A percentile compares a stretch with the other conserved stretches of the same genome.
Evolutionary conservation across 257 asterid species (phyloP).

Genomic region (Forsythia suspensa): DNA sequence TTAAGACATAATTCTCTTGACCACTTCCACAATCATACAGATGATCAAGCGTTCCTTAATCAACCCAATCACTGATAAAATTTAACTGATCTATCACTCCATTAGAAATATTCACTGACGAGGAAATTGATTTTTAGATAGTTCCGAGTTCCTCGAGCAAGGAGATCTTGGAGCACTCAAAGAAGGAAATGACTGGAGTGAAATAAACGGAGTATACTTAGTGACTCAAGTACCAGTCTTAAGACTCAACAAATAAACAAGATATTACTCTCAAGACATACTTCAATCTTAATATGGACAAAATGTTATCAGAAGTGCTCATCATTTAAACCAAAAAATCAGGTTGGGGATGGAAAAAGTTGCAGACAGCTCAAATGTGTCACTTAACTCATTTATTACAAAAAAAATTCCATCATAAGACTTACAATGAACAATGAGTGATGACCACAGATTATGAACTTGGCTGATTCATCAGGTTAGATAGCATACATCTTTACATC

Average conservation of each 20-base stretch:
- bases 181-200: background rate
- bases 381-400: background rate
- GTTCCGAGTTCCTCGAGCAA: background rate
- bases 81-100: background rate
- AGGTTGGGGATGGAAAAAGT: background rate
- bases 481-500: background rate
- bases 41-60: background rate
- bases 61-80: background rate
- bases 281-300: background rate
- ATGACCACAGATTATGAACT: slow-evolving; percentile 1
- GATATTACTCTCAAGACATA: background rate
- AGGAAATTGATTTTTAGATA: background rate
- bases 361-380: background rate
- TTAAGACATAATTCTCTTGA: background rate
- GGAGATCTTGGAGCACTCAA: background rate
- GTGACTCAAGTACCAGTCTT: background rate
- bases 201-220: background rate
- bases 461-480: background rate
- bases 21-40: background rate
- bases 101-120: background rate
- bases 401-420: background rate
- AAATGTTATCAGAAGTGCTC: slow-evolving; percentile 1
- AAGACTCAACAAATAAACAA: background rate
- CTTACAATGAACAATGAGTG: background rate
- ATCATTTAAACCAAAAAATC: background rate